These are phyloP conservation scores for Arbutus unedo DNA, from an alignment of 148 eudicot species.

Conservation along the genomic window DNA sequence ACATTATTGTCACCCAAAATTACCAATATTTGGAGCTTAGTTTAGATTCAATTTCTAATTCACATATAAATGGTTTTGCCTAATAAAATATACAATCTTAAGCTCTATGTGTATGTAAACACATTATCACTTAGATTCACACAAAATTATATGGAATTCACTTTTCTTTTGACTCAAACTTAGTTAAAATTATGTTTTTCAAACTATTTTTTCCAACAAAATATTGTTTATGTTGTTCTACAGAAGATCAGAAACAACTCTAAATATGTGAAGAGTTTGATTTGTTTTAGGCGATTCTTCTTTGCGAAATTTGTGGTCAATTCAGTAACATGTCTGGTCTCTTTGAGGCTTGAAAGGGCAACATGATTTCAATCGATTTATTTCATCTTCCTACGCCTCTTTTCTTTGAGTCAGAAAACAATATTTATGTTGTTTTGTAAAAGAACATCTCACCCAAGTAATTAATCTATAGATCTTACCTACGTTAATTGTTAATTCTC, in stretches of 20 bases:
- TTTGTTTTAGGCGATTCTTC: constrained; percentile 58
- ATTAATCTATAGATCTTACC: background rate
- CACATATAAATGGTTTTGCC: too few species aligned
- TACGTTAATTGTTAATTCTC: background rate
- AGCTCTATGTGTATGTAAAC: too few species aligned
- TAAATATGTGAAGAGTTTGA: constrained; percentile 28
- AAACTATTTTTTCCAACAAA: too few species aligned
- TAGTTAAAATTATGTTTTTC: too few species aligned
- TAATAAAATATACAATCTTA: too few species aligned
- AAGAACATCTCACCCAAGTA: background rate
- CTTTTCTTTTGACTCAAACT: too few species aligned
- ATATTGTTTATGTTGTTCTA: background rate
- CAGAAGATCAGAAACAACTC: background rate
- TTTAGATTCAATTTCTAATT: too few species aligned
- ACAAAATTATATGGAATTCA: too few species aligned
- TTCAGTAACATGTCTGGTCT: constrained; percentile 35
- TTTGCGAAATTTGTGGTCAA: constrained; percentile 54
- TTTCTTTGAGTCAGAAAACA: background rate
- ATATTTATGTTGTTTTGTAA: background rate
- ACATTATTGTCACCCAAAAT: too few species aligned
- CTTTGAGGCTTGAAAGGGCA: background rate
- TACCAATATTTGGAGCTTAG: too few species aligned
- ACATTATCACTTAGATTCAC: too few species aligned
- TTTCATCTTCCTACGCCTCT: background rate
- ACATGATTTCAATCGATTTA: background rate